These are phyloP conservation scores for Carex cristatella DNA, from an alignment of 176 grass and related monocot genomes.

Conservation along the genomic window DNA sequence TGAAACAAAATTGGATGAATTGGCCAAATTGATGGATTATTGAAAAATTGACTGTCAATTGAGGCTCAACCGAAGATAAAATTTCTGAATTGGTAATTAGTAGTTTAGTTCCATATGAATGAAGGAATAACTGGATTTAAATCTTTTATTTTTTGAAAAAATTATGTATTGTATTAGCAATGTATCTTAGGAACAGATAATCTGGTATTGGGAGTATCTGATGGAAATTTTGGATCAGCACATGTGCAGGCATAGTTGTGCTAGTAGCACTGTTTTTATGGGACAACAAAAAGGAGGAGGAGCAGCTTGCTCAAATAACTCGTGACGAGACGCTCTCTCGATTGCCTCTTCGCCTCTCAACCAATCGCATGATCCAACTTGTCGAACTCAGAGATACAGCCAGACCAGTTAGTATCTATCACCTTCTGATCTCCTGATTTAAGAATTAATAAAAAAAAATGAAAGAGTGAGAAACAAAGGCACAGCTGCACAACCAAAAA, in stretches of 20 bases:
- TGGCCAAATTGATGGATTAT: neutral
- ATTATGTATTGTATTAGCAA: neutral
- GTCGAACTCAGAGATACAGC: constrained; percentile 76
- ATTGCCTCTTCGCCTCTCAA: constrained; percentile 79
- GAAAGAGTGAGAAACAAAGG: neutral
- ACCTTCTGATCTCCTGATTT: constrained; percentile 9
- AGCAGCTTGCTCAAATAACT: constrained; percentile 85
- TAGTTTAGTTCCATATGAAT: neutral
- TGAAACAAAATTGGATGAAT: neutral
- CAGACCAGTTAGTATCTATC: constrained; percentile 80
- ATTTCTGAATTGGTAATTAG: neutral
- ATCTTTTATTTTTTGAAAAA: neutral
- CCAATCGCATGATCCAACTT: constrained; percentile 80
- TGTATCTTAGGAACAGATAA: neutral
- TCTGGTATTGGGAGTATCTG: constrained; percentile 20
- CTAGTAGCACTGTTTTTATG: constrained; percentile 82
- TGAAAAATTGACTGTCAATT: neutral
- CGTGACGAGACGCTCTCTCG: constrained; percentile 90
- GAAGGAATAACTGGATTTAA: neutral
- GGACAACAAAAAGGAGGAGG: constrained; percentile 96
- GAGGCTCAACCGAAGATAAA: neutral
- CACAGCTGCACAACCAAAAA: neutral
- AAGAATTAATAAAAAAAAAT: neutral
- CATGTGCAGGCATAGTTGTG: constrained; percentile 79
- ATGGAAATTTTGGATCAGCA: constrained; percentile 80